Evolutionary conservation across 352 stramenopile genomes (phyloP).

Genomic region (Globisporangium yorkense): DNA sequence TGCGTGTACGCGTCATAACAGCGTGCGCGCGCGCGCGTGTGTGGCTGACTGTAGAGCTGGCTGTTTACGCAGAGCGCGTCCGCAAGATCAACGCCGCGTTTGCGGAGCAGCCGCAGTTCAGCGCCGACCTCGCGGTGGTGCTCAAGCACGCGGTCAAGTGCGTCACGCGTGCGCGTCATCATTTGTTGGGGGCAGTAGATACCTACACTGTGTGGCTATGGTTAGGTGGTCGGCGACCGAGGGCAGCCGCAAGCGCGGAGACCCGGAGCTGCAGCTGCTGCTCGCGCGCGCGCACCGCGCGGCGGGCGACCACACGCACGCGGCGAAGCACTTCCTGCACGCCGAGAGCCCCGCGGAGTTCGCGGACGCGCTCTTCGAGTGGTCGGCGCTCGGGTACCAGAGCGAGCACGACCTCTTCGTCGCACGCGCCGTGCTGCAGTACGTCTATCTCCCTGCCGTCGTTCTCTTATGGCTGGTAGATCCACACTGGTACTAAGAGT

Average conservation of each 20-base stretch:
- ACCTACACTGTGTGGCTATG: not conserved
- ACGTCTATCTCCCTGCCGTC: constrained; percentile 13
- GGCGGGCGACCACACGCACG: constrained; percentile 54
- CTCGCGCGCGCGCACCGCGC: constrained; percentile 46
- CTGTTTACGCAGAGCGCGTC: constrained; percentile 26
- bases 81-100: constrained; percentile 63
- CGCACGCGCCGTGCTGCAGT: constrained; percentile 73
- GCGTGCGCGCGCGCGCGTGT: not conserved
- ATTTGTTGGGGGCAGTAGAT: too few relatives aligned
- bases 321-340: constrained; percentile 78
- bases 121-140: constrained; percentile 53
- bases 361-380: constrained; percentile 64
- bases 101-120: constrained; percentile 57
- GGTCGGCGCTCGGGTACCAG: constrained; percentile 64
- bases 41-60: not conserved
- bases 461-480: too few relatives aligned
- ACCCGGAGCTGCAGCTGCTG: constrained; percentile 71
- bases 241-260: constrained; percentile 64
- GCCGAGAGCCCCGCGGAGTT: constrained; percentile 68
- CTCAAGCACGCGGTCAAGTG: constrained; percentile 82
- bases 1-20: not conserved
- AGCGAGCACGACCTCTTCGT: constrained; percentile 83
- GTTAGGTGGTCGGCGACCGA: constrained; percentile 59
- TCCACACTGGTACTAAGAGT: not conserved
- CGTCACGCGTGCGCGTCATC: constrained; percentile 2